phyloP scores from a whole-genome alignment of 2,329 filamentous ascomycete genomes.

The Xylariales sp. region DNA sequence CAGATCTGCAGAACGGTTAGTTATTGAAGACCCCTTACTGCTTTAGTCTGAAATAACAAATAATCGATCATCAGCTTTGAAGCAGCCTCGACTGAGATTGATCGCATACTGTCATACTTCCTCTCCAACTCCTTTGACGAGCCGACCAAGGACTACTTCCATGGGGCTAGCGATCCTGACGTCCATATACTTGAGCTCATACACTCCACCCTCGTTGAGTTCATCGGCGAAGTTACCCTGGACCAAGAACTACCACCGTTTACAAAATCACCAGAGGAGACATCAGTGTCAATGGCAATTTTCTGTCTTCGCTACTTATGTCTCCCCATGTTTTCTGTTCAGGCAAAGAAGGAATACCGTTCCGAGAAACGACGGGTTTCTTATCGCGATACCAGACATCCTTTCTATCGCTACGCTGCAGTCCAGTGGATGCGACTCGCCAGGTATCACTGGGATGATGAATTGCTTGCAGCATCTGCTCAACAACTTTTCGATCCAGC shows the following conservation, averaged over 20 bases:
- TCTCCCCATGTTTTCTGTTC: neutral
- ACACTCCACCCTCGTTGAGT: neutral
- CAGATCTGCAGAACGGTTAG: too few relatives aligned
- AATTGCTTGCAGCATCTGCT: neutral
- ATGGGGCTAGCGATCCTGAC: too few relatives aligned
- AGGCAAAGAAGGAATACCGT: neutral
- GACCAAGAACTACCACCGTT: neutral
- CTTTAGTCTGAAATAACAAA: too few relatives aligned
- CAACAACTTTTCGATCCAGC: neutral
- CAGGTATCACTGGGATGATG: neutral
- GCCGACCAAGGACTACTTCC: too few relatives aligned
- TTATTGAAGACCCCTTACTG: too few relatives aligned
- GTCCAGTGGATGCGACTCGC: neutral
- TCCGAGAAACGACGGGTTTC: neutral
- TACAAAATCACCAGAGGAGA: neutral
- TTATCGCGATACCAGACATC: neutral
- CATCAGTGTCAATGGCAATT: neutral
- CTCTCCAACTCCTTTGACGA: too few relatives aligned
- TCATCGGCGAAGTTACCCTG: neutral
- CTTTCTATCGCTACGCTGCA: constrained; percentile 3
- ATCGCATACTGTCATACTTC: too few relatives aligned
- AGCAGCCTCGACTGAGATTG: too few relatives aligned
- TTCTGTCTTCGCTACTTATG: constrained; percentile 1
- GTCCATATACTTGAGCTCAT: too few relatives aligned
- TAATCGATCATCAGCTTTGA: too few relatives aligned